phyloP scores from a whole-genome alignment of 192 early-diverging fungal genomes.

The Backusella morwellensis region DNA sequence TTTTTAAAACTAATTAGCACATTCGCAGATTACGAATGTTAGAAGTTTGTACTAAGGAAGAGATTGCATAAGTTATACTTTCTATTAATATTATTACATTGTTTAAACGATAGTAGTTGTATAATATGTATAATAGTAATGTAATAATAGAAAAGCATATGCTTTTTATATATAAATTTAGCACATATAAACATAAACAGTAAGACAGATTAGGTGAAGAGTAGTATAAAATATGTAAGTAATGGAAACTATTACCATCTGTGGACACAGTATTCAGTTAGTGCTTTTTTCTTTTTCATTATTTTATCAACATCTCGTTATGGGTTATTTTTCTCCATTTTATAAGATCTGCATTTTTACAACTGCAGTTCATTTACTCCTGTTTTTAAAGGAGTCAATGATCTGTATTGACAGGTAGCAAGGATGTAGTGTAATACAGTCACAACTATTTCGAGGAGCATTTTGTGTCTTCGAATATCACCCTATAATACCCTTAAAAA shows the following conservation, averaged over 20 bases:
- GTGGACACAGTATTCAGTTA: background rate
- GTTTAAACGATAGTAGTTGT: background rate
- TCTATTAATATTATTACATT: background rate
- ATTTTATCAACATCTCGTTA: conserved; percentile 5
- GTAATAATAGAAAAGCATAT: background rate
- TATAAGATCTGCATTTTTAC: conserved; percentile 2
- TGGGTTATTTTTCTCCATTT: conserved; percentile 4
- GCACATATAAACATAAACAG: background rate
- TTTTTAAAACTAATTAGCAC: background rate
- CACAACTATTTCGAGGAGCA: background rate
- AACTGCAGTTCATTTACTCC: conserved; percentile 2
- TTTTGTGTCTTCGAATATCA: background rate
- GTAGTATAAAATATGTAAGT: background rate
- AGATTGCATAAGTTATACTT: background rate
- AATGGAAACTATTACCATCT: background rate
- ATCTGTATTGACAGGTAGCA: conserved; percentile 5
- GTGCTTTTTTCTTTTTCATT: background rate
- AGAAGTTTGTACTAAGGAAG: background rate
- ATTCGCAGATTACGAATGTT: background rate
- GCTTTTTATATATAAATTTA: background rate
- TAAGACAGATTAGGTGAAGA: background rate
- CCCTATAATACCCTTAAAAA: background rate
- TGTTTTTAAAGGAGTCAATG: background rate
- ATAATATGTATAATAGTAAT: background rate
- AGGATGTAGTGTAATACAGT: background rate